Base-by-base conservation (phyloP, 148 eudicot genomes). In the Beta vulgaris region DNA sequence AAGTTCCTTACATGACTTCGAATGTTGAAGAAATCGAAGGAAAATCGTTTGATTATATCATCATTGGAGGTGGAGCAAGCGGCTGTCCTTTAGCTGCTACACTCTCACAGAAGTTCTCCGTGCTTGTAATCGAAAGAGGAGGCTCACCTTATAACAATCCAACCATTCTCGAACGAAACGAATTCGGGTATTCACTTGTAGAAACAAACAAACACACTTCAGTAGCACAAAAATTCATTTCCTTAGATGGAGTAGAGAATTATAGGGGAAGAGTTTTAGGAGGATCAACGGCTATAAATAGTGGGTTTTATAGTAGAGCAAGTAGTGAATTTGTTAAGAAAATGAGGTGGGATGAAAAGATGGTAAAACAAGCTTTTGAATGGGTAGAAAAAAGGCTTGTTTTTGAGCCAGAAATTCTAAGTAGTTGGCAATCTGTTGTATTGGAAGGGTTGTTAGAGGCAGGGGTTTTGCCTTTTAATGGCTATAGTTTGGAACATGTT, bases 11-110 rank as follows among this genome's bases (percentile, higher is more conserved):
- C 55, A 82, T 82, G 77, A 85, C 88, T 12, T 85, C 85, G 34
- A 63, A 82, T 46, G 75, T 74, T 11, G 67, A 76, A 36, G 71
- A 85, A 74, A 67, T 85, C 32, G 39, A 59, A 61, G 76, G 82
- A 2, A 85, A 77, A 64, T 79, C 88, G n/a, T 85, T 79, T 18
- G 85, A 85, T 28, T 85, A 82, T 59, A 85, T 85, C 26, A 80
- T 85, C 43, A 74, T 82, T 4, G 88, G 88, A 35, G 88, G 88
- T 2, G 87, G 88, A 53, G 77, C 88, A 31, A 55, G 75, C 16
- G 85, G 85, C 39, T 85, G 88, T 44, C 80, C 88, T 0, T 55
- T 85, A 71, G 88, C 88, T 0, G 83, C 85, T 10, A 82, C 85
- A 10, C 88, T 85, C 40, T 85, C 88, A 0, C 68, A 82, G 35